phyloP scores from a whole-genome alignment of 2,329 filamentous ascomycete genomes.

The Curvularia sp. region DNA sequence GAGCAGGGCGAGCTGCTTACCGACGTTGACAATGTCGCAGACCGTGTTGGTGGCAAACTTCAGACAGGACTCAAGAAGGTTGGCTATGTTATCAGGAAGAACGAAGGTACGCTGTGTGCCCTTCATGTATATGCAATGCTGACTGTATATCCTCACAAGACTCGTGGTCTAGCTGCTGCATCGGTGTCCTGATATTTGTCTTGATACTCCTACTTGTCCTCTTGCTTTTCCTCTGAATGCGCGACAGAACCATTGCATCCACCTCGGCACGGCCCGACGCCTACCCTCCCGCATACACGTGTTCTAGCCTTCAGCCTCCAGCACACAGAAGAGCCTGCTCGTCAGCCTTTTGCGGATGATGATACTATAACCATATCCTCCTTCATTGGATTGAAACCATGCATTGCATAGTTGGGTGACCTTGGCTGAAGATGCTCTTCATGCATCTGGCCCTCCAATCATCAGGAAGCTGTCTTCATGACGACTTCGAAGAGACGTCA shows the following conservation, averaged over 20 bases:
- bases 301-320: constrained; percentile 5
- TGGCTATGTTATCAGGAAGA: constrained; percentile 81
- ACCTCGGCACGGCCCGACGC: constrained; percentile 7
- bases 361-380: constrained; percentile 24
- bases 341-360: constrained; percentile 29
- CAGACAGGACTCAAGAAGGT: constrained; percentile 88
- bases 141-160: constrained; percentile 56
- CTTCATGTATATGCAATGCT: constrained; percentile 1
- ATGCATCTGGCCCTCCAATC: constrained; percentile 16
- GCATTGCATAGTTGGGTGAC: neutral
- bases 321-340: neutral
- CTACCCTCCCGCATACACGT: neutral
- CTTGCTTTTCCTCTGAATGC: constrained; percentile 66
- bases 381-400: constrained; percentile 11
- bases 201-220: constrained; percentile 86
- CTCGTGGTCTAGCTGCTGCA: constrained; percentile 84
- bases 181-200: constrained; percentile 84
- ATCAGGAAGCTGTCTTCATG: neutral
- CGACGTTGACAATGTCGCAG: constrained; percentile 81
- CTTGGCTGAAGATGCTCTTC: neutral
- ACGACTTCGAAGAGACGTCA: too few relatives aligned
- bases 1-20: constrained; percentile 92
- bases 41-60: constrained; percentile 85
- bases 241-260: neutral
- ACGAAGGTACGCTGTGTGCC: constrained; percentile 71